phyloP scores from a whole-genome alignment of 768 basidiomycete genomes.

The Naganishia antarctica region DNA sequence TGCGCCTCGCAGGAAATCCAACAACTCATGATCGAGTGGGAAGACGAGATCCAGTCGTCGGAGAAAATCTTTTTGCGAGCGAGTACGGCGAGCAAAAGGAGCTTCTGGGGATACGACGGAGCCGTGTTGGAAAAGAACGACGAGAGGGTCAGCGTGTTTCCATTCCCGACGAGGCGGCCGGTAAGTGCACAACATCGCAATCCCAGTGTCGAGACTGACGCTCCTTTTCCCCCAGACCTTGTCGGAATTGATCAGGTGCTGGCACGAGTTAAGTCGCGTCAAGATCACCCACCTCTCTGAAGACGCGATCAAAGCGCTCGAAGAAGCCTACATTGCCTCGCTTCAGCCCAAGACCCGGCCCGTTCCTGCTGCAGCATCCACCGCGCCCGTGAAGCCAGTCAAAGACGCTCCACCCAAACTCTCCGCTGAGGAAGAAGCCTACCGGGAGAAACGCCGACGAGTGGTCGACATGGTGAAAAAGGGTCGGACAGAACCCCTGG shows the following conservation, averaged over 20 bases:
- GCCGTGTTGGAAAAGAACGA: conserved; percentile 71
- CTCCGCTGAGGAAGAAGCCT: conserved; percentile 70
- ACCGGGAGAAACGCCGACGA: conserved; percentile 74
- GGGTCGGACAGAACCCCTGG: conserved; percentile 75
- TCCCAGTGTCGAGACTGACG: no score
- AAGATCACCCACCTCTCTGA: conserved; percentile 84
- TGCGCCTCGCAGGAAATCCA: conserved; percentile 62
- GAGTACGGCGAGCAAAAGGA: conserved; percentile 75
- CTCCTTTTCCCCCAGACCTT: conserved; percentile 62
- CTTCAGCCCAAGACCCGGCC: conserved; percentile 67
- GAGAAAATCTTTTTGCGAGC: conserved; percentile 90
- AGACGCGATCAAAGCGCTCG: conserved; percentile 73
- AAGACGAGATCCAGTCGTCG: conserved; percentile 74
- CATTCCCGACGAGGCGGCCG: conserved; percentile 92
- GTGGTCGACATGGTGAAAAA: conserved; percentile 86
- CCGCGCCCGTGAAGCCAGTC: conserved; percentile 47
- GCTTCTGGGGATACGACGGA: conserved; percentile 84
- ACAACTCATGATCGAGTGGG: conserved; percentile 74
- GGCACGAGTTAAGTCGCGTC: conserved; percentile 74
- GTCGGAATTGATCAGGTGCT: conserved; percentile 79
- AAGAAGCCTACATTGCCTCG: conserved; percentile 82
- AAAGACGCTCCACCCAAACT: conserved; percentile 59
- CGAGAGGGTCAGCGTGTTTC: conserved; percentile 77
- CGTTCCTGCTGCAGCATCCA: conserved; percentile 48
- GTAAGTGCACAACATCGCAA: conserved; percentile 54